phyloP scores from a whole-genome alignment of 768 basidiomycete genomes.

The Hygrocybe punicea region DNA sequence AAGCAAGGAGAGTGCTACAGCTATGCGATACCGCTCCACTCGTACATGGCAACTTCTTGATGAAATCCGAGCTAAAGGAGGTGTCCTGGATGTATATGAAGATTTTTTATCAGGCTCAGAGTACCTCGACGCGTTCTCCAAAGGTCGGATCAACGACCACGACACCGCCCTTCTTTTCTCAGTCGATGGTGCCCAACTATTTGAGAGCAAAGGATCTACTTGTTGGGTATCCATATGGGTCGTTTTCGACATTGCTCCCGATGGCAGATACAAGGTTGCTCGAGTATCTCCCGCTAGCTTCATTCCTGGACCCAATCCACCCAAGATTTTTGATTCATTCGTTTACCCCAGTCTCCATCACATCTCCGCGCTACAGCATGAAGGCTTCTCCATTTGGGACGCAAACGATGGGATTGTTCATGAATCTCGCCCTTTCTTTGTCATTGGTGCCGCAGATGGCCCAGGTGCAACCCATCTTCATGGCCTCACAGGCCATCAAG shows the following conservation, averaged over 20 bases:
- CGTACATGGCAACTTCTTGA: no score
- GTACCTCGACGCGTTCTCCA: no score
- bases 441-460: no score
- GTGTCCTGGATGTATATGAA: no score
- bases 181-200: slow-evolving; percentile 14
- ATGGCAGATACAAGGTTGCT: slow-evolving; percentile 28
- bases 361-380: slow-evolving; percentile 24
- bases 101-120: no score
- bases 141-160: no score
- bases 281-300: slow-evolving; percentile 30
- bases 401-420: no score
- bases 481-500: slow-evolving; percentile 9
- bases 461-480: slow-evolving; percentile 22
- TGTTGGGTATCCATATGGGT: slow-evolving; percentile 41
- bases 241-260: slow-evolving; percentile 26
- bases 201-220: slow-evolving; percentile 39
- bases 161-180: no score
- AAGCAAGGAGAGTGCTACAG: slow-evolving; percentile 14
- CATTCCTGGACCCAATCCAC: slow-evolving; percentile 41
- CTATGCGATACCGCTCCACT: slow-evolving; percentile 27
- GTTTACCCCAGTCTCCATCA: slow-evolving; percentile 33
- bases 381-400: no score
- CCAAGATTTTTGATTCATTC: slow-evolving; percentile 36
- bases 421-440: no score
- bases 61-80: no score